Evolutionary conservation across 768 basidiomycete genomes (phyloP).

Genomic region (Mycena crocata): DNA sequence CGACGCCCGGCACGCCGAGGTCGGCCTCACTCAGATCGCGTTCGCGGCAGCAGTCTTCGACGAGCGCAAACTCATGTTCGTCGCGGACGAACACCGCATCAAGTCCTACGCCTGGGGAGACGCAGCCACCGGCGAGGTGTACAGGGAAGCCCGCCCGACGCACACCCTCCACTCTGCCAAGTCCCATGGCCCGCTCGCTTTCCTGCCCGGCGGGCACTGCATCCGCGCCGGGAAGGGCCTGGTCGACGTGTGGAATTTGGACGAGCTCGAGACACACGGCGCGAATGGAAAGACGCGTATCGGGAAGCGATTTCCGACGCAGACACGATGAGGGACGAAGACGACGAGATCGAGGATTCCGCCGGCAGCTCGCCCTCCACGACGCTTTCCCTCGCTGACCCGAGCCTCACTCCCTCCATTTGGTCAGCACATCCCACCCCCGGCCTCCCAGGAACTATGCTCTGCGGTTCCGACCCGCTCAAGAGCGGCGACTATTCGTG

Average conservation of each 20-base stretch:
- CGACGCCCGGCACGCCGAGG: background rate
- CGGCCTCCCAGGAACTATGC: slow-evolving; percentile 34
- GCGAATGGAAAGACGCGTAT: slow-evolving; percentile 35
- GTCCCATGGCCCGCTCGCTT: slow-evolving; percentile 44
- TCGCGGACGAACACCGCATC: slow-evolving; percentile 47
- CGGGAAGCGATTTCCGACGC: slow-evolving; percentile 29
- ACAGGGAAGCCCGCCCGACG: slow-evolving; percentile 29
- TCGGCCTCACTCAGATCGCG: slow-evolving; percentile 27
- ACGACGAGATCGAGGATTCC: slow-evolving; percentile 44
- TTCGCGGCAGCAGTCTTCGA: slow-evolving; percentile 43
- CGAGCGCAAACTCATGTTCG: slow-evolving; percentile 49
- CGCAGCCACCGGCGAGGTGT: slow-evolving; percentile 1
- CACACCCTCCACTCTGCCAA: slow-evolving; percentile 46
- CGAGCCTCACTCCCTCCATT: slow-evolving; percentile 26
- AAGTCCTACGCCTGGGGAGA: slow-evolving; percentile 51
- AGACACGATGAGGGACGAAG: background rate
- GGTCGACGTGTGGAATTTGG: slow-evolving; percentile 51
- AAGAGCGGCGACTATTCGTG: slow-evolving; percentile 31
- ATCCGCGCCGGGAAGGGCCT: slow-evolving; percentile 48
- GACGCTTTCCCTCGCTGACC: slow-evolving; percentile 22
- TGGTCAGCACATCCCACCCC: slow-evolving; percentile 47
- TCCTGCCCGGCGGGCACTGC: slow-evolving; percentile 42
- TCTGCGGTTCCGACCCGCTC: slow-evolving; percentile 32
- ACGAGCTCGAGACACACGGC: slow-evolving; percentile 45
- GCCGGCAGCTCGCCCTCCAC: slow-evolving; percentile 33